phyloP scores from a whole-genome alignment of 2,329 filamentous ascomycete genomes.

The Spiromastix sp. region DNA sequence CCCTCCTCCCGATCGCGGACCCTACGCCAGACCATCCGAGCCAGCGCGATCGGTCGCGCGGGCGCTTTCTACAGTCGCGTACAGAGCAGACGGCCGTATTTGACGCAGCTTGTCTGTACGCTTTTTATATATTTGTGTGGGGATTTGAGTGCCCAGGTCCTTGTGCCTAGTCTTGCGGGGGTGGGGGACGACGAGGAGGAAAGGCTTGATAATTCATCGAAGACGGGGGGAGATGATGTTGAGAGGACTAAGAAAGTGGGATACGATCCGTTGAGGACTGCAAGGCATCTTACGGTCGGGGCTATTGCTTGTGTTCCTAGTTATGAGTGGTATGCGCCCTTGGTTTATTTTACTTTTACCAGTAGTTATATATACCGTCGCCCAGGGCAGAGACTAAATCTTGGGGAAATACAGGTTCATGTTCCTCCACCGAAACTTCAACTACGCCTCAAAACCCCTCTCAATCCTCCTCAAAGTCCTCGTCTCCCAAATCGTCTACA shows the following conservation, averaged over 20 bases:
- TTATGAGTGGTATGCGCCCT: constrained; percentile 61
- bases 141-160: constrained; percentile 66
- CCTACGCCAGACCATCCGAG: constrained; percentile 21
- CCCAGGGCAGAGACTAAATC: background rate
- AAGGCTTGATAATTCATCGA: constrained; percentile 7
- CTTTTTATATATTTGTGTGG: constrained; percentile 70
- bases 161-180: constrained; percentile 32
- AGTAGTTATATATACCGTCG: too few species aligned
- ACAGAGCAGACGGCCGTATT: constrained; percentile 61
- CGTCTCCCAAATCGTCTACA: constrained; percentile 71
- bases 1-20: constrained; percentile 9
- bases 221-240: constrained; percentile 30
- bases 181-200: constrained; percentile 32
- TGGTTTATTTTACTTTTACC: background rate
- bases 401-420: constrained; percentile 50
- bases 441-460: constrained; percentile 62
- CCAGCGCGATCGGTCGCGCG: constrained; percentile 24
- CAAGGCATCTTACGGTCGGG: constrained; percentile 64
- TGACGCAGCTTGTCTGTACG: constrained; percentile 68
- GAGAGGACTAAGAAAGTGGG: constrained; percentile 26
- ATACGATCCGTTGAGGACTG: constrained; percentile 60
- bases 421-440: constrained; percentile 72
- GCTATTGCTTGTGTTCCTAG: constrained; percentile 62
- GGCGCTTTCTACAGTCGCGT: constrained; percentile 52
- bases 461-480: constrained; percentile 67